Conservation (phyloP, 306 rosid species). For the Quercus rubra region DNA sequence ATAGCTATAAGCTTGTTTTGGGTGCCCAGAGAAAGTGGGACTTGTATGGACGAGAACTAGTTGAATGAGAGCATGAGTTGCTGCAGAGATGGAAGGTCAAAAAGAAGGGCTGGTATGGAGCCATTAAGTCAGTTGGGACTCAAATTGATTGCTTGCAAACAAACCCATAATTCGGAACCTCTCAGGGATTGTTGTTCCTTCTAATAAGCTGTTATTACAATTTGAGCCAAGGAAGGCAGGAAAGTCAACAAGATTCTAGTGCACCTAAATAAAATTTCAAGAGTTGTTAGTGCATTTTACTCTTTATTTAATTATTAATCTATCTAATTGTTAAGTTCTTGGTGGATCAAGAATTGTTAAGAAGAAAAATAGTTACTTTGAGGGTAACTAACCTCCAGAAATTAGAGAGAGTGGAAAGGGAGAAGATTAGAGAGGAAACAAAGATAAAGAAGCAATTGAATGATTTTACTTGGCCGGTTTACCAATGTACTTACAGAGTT, state of each 20-base stretch:
- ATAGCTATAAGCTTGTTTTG: too few relatives aligned
- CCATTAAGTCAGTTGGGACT: conserved; percentile 52
- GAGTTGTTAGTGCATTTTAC: too few relatives aligned
- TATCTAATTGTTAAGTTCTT: too few relatives aligned
- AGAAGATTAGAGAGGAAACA: too few relatives aligned
- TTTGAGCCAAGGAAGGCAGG: conserved; percentile 48
- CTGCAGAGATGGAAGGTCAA: conserved; percentile 56
- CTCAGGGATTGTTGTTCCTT: conserved; percentile 28
- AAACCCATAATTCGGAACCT: conserved; percentile 17
- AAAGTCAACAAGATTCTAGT: conserved; percentile 1
- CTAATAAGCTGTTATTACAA: conserved; percentile 57
- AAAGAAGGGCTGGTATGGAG: conserved; percentile 43
- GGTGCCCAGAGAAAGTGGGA: conserved; percentile 35
- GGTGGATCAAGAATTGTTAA: too few relatives aligned
- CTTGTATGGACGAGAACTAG: conserved; percentile 38
- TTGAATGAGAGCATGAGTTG: conserved; percentile 67
- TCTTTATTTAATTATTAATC: not conserved
- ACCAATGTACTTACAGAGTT: too few relatives aligned
- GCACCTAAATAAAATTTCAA: too few relatives aligned
- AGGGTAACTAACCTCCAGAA: too few relatives aligned
- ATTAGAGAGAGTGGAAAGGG: too few relatives aligned
- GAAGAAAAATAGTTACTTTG: too few relatives aligned
- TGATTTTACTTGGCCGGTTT: too few relatives aligned
- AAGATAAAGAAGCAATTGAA: too few relatives aligned
- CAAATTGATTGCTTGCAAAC: conserved; percentile 61